Evolutionary conservation across 1,284 basidiomycete genomes (phyloP), one percentile per base, ranked within the genome.

Genomic region (Papiliotrema nemorosa): DNA sequence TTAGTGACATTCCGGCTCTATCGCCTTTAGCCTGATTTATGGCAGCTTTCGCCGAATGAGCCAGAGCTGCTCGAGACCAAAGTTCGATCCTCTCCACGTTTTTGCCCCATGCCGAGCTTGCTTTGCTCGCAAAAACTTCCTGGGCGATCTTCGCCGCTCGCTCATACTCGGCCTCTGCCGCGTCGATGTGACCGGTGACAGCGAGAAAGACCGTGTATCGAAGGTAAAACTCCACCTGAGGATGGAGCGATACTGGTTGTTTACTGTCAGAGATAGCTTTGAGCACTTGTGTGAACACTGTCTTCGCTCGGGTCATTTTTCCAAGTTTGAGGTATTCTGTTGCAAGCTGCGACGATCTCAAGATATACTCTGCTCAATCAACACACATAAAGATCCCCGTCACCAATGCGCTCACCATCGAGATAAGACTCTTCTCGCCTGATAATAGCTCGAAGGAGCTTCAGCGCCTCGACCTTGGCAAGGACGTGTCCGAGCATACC

Each of bases 291-390:
- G 74, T 77, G 60, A 88, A 86, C 14, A 90, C 79, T 1, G 74
- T 69, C 0, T 76, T 77, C 0, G 89, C 88, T 36, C 85, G 81
- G 41, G 80, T 80, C 0, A 77, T 73, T 69, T 86, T 88, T 2
- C 91, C 90, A 1, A 94, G 78, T 40, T 80, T 81, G 33, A 84
- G 75, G 62, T 90, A 90, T 63, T 90, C 86, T 41, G 82, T 78
- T 0, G 86, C 90, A 2, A 93, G 79, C 27, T 84, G 81, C 1
- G 84, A 75, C 1, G 86, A 88, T 1, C 82, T 75, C 1, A 74
- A 70, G 9, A 88, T 76, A 60, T 84, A 88, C 5, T 77, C 90
- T 90, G n/a, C n/a, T 18, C 3, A 5, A 24, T 47, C 35, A 47
- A 26, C 18, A 10, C 6, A 18, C n/a, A 31, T 35, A n/a, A 16